Percentiles rank a stretch among this genome's conserved stretches.
phyloP scores from a whole-genome alignment of 805 yeast species.

The Yamadazyma insecticola region DNA sequence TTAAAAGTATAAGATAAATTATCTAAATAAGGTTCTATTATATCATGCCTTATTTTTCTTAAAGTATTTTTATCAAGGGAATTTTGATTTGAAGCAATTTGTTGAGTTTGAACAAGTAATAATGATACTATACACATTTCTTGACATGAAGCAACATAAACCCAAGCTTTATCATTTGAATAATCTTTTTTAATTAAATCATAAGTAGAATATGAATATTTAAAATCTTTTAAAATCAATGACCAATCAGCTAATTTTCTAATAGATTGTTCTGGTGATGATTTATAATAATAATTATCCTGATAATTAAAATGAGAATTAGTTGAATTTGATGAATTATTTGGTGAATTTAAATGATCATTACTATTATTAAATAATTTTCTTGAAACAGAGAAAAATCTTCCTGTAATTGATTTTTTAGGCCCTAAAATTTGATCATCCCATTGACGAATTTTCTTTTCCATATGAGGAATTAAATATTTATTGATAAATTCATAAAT shows the following conservation, averaged over 20 bases:
- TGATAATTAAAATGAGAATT: constrained; percentile 39
- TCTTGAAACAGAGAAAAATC: constrained; percentile 64
- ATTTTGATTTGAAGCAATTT: constrained; percentile 29
- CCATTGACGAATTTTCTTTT: constrained; percentile 74
- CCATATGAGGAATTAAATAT: constrained; percentile 77
- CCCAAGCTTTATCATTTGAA: constrained; percentile 73
- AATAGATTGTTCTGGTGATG: constrained; percentile 66
- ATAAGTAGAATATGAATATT: constrained; percentile 76
- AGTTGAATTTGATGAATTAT: constrained; percentile 7
- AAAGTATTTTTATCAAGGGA: constrained; percentile 35
- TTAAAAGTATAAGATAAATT: constrained; percentile 69
- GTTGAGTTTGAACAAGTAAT: constrained; percentile 53
- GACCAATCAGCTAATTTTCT: constrained; percentile 91
- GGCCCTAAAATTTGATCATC: constrained; percentile 77
- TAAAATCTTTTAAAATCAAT: constrained; percentile 85
- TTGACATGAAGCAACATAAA: constrained; percentile 74
- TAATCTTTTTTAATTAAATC: constrained; percentile 79
- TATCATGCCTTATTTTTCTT: constrained; percentile 49
- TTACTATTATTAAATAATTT: constrained; percentile 43
- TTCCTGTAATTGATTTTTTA: constrained; percentile 68
- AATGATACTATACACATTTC: constrained; percentile 80
- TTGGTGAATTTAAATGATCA: constrained; percentile 7
- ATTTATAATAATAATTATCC: constrained; percentile 56
- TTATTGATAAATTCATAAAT: constrained; percentile 46
- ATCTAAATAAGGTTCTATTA: constrained; percentile 60